Percentiles rank a stretch among this genome's conserved stretches.
These are phyloP conservation scores for Fusarium sp. DNA, from an alignment of 2,329 filamentous ascomycete genomes.

Conservation along the genomic window DNA sequence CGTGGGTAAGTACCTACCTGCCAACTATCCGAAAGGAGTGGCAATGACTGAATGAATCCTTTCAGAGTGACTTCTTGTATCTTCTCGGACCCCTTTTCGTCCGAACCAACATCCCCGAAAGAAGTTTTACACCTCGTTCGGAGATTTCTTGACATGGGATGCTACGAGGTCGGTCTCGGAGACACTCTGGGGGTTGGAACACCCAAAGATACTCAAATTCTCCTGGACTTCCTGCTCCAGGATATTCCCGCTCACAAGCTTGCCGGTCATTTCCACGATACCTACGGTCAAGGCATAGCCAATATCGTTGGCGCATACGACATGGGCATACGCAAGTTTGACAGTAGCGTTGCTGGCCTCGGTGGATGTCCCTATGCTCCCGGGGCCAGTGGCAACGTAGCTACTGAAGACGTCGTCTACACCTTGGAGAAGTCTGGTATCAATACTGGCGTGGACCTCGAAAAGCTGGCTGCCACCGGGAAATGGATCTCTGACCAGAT, in stretches of 20 bases:
- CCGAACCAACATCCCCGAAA: too few relatives aligned
- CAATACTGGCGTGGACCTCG: background rate
- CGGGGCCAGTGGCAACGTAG: constrained; percentile 20
- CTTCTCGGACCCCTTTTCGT: constrained; percentile 17
- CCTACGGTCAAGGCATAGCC: constrained; percentile 15
- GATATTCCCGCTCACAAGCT: constrained; percentile 8
- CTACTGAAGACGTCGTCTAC: constrained; percentile 24
- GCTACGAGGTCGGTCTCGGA: constrained; percentile 29
- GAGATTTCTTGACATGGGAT: constrained; percentile 19
- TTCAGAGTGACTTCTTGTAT: constrained; percentile 3
- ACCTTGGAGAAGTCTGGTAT: constrained; percentile 10
- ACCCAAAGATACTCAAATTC: background rate
- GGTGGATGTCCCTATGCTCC: constrained; percentile 26
- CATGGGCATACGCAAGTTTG: constrained; percentile 19
- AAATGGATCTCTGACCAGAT: background rate
- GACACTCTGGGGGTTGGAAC: constrained; percentile 21
- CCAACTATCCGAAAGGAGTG: too few relatives aligned
- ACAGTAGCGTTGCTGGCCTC: constrained; percentile 8
- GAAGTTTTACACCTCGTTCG: background rate
- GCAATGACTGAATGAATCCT: too few relatives aligned
- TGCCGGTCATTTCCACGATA: constrained; percentile 24
- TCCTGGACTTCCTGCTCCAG: constrained; percentile 2
- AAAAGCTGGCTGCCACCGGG: background rate
- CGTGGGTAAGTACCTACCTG: constrained; percentile 10
- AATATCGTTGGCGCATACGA: constrained; percentile 16